Conservation (phyloP, 495 filamentous ascomycete species). For the Penicillium riverlandense region DNA sequence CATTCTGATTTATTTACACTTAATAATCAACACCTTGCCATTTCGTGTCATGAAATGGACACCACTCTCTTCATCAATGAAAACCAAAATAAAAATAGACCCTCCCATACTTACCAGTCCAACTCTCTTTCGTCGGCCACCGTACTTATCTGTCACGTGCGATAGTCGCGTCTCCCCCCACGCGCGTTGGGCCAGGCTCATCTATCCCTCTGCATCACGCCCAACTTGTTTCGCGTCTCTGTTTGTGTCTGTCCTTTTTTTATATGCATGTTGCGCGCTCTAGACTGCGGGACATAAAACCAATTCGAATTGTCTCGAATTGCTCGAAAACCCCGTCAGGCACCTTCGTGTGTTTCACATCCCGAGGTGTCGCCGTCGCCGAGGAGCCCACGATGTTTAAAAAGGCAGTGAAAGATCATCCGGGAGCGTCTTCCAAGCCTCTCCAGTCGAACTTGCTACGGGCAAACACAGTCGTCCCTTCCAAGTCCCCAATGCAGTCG, state of each 20-base stretch:
- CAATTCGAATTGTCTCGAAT: constrained; percentile 15
- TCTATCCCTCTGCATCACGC: not conserved
- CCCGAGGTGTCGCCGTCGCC: constrained; percentile 7
- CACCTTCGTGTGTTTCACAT: constrained; percentile 17
- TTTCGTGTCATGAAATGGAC: no score
- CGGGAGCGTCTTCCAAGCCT: constrained; percentile 24
- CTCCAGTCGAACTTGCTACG: constrained; percentile 29
- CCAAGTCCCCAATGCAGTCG: constrained; percentile 19
- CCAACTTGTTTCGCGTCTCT: not conserved
- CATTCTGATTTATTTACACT: no score
- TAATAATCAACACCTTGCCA: no score
- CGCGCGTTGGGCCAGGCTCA: constrained; percentile 7
- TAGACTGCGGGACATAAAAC: constrained; percentile 9
- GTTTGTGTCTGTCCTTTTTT: constrained; percentile 2
- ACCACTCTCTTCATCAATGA: no score
- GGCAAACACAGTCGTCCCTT: constrained; percentile 12
- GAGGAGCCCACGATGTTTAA: constrained; percentile 32
- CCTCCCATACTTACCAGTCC: no score
- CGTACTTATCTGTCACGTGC: constrained; percentile 26
- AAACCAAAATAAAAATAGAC: no score
- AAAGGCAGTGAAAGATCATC: constrained; percentile 36
- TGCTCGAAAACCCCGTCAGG: constrained; percentile 13
- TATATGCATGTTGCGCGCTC: constrained; percentile 28
- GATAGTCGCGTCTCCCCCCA: constrained; percentile 17
- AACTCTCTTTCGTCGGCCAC: no score